phyloP scores from a whole-genome alignment of 495 filamentous ascomycete genomes.

The Neurospora sp. region DNA sequence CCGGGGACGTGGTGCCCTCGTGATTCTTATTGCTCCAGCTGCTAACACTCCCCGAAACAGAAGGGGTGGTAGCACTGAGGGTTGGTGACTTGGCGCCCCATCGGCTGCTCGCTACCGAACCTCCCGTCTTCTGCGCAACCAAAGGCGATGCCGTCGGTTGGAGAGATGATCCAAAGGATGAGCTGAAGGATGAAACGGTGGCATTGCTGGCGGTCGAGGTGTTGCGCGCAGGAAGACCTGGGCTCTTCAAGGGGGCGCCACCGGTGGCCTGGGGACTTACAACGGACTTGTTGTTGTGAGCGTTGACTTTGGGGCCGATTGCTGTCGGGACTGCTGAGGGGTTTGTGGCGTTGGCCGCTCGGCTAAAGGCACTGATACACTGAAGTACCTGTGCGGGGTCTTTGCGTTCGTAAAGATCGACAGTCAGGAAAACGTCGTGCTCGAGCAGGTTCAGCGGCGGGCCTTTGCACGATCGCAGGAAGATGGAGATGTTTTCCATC shows the following conservation, averaged over 20 bases:
- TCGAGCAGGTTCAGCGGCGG: conserved; percentile 79
- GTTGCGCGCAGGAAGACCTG: conserved; percentile 42
- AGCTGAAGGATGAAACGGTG: conserved; percentile 19
- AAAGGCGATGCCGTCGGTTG: conserved; percentile 31
- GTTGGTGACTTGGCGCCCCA: conserved; percentile 49
- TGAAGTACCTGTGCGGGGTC: conserved; percentile 95
- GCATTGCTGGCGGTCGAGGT: conserved; percentile 59
- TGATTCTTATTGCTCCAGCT: conserved; percentile 86
- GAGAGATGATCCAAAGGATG: conserved; percentile 32
- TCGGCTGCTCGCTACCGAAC: conserved; percentile 39
- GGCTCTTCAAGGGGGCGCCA: conserved; percentile 4
- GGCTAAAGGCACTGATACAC: conserved; percentile 84
- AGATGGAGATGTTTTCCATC: conserved; percentile 99
- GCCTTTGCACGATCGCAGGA: conserved; percentile 75
- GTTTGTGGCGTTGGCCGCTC: conserved; percentile 68
- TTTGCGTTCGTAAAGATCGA: conserved; percentile 93
- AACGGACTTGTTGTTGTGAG: conserved; percentile 40
- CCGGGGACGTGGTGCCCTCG: conserved; percentile 69
- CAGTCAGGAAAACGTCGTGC: conserved; percentile 94
- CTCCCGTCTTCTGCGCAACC: conserved; percentile 36
- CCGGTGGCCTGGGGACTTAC: conserved; percentile 67
- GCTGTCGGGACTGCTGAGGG: conserved; percentile 61
- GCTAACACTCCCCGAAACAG: conserved; percentile 44
- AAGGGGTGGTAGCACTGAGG: conserved; percentile 26
- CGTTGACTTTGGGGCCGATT: conserved; percentile 56